Percentiles rank a stretch among this genome's conserved stretches.
Conservation (phyloP, 345 rosid genomes). For the Laguncularia racemosa region DNA sequence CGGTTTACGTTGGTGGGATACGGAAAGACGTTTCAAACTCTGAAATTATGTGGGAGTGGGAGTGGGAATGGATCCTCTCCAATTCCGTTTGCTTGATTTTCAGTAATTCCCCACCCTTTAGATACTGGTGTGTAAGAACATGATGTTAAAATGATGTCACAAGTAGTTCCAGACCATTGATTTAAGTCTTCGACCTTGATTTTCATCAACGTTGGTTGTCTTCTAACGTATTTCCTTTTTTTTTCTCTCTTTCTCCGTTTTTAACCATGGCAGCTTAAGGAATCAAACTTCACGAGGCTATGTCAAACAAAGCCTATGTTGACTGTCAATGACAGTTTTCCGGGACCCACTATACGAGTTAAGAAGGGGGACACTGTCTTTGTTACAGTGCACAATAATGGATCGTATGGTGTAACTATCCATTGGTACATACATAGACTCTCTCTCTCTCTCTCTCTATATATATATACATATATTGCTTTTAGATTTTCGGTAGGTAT, state of each 20-base stretch:
- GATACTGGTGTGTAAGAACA: neutral
- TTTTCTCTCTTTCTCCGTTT: neutral
- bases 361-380: constrained; percentile 20
- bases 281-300: constrained; percentile 17
- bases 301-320: constrained; percentile 19
- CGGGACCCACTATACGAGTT: constrained; percentile 20
- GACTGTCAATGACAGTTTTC: constrained; percentile 21
- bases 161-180: no score
- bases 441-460: no score
- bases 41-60: no score
- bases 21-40: no score
- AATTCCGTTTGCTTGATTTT: neutral
- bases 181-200: no score
- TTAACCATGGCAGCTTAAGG: constrained; percentile 14
- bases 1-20: no score
- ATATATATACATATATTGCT: no score
- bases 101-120: no score
- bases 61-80: no score
- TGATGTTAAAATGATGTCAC: no score
- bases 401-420: constrained; percentile 20
- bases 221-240: neutral
- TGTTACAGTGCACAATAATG: constrained; percentile 22
- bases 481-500: no score
- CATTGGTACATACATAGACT: constrained; percentile 16
- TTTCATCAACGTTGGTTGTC: neutral